A percentile compares a stretch with the other conserved stretches of the same genome.
Evolutionary conservation across 2,329 filamentous ascomycete species (phyloP).

Genomic region (Aureobasidium mangrovei): DNA sequence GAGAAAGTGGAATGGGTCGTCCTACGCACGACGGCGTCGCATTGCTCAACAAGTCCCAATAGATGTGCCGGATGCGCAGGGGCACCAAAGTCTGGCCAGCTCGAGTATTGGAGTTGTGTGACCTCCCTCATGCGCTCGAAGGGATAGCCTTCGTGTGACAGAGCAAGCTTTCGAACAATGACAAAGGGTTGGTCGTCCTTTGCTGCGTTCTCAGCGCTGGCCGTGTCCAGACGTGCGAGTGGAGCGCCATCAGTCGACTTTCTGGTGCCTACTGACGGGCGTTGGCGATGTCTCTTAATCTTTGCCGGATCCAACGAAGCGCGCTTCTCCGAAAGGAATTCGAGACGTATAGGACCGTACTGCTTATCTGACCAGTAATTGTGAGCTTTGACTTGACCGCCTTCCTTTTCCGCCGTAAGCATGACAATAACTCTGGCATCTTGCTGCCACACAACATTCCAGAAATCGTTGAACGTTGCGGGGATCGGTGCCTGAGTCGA

Average conservation of each 20-base stretch:
- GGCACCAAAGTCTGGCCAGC: conserved; percentile 96
- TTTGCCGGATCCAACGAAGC: conserved; percentile 60
- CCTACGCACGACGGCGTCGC: conserved; percentile 59
- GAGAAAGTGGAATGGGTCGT: conserved; percentile 31
- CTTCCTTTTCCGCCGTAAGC: conserved; percentile 89
- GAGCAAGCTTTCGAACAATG: conserved; percentile 75
- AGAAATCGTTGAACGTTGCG: conserved; percentile 95
- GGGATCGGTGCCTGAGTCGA: conserved; percentile 90
- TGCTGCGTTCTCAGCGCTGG: conserved; percentile 19
- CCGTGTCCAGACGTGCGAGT: conserved; percentile 20
- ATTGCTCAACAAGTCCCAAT: conserved; percentile 80
- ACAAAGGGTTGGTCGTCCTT: conserved; percentile 60
- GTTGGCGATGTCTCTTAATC: conserved; percentile 37
- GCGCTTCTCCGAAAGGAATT: conserved; percentile 70
- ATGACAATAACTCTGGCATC: conserved; percentile 93
- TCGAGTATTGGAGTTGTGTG: conserved; percentile 86
- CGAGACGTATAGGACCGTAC: conserved; percentile 70
- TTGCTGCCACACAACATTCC: conserved; percentile 95
- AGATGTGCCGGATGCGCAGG: conserved; percentile 83
- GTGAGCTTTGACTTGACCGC: conserved; percentile 89
- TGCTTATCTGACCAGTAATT: conserved; percentile 78
- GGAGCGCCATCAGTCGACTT: conserved; percentile 27
- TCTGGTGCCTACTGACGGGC: conserved; percentile 30
- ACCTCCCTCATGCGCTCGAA: conserved; percentile 85
- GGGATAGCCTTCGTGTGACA: conserved; percentile 67